Evolutionary conservation across 2,329 filamentous ascomycete genomes (phyloP), one percentile per base, ranked within the genome.

Genomic region (Thermothelomyces thermophilus): DNA sequence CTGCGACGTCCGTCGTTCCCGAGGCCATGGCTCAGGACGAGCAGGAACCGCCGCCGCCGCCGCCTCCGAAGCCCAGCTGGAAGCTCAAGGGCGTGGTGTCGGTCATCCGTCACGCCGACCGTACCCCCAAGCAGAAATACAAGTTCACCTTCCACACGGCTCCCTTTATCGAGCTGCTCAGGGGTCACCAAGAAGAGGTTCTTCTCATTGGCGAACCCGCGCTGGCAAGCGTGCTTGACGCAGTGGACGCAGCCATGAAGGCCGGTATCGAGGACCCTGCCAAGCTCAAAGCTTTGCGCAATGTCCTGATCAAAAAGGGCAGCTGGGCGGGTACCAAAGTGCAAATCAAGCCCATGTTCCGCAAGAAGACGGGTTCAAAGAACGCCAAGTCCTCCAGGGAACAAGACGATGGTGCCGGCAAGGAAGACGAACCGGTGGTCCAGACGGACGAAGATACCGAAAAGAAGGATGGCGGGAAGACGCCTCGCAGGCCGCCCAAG

Each of bases 301-400:
- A 91, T 55, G 91, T 94, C 5, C 72, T 98, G 6, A 83, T 88
- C 36, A 94, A 93, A 70, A 98, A 98, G 67, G 90, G 90, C 1
- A 83, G 83, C 17, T 96, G 91, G 86, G 84, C 90, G 3, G 93
- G 93, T 0, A 98, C 93, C 1, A 98, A 98, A 67, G 90, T 98
- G 2, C 93, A 98, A 68, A 97, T 98, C 66, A 98, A 98, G 68
- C 93, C 93, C 9, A 95, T 98, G 90, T 98, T 98, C 68, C 83
- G 90, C 45, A 95, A 91, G 71, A 84, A 89, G 62, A 88, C 83
- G 62, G 79, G 82, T 2, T 61, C 28, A 54, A 60, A 20, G 59
- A 79, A 82, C 3, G 61, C 30, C 53, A 60, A 20, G 58, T 61
- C 44, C 57, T 67, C 28, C 62, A 68, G 11, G 65, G 69, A 42